phyloP scores from a whole-genome alignment of 2,329 filamentous ascomycete species.

The Emmonsiellopsis sp. region DNA sequence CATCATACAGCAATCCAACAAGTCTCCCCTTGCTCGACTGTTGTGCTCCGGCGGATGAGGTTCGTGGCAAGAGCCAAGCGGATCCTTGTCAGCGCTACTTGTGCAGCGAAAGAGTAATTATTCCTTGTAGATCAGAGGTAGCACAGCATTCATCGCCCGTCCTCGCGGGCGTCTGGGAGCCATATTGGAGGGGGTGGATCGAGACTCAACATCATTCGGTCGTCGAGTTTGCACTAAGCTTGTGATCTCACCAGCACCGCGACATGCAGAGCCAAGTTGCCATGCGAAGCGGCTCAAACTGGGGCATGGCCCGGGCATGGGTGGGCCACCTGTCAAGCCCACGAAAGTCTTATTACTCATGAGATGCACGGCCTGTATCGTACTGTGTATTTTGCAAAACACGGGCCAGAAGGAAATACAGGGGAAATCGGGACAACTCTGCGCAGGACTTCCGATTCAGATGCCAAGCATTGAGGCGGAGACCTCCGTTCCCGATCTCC shows the following conservation, averaged over 20 bases:
- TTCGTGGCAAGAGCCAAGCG: not conserved
- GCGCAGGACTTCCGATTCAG: not conserved
- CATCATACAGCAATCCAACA: slow-evolving; percentile 1
- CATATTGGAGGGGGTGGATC: not conserved
- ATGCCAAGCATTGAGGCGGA: slow-evolving; percentile 3
- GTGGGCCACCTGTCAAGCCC: not conserved
- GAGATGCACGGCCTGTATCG: too few relatives aligned
- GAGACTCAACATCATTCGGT: not conserved
- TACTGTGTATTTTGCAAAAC: not conserved
- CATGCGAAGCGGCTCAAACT: not conserved
- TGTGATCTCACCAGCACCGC: not conserved
- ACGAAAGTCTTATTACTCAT: not conserved
- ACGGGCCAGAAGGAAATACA: not conserved
- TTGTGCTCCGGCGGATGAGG: not conserved
- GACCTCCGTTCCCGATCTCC: not conserved
- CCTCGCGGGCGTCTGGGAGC: not conserved
- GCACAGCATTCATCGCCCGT: not conserved
- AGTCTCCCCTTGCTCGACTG: not conserved
- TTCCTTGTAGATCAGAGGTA: not conserved
- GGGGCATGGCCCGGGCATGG: not conserved
- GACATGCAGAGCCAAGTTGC: not conserved
- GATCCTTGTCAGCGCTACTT: not conserved
- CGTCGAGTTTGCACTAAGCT: not conserved
- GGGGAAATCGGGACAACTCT: not conserved
- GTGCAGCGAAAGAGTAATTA: not conserved